A percentile compares a stretch with the other conserved stretches of the same genome.
phyloP scores from a whole-genome alignment of 306 rosid species.

The Ceratonia siliqua region DNA sequence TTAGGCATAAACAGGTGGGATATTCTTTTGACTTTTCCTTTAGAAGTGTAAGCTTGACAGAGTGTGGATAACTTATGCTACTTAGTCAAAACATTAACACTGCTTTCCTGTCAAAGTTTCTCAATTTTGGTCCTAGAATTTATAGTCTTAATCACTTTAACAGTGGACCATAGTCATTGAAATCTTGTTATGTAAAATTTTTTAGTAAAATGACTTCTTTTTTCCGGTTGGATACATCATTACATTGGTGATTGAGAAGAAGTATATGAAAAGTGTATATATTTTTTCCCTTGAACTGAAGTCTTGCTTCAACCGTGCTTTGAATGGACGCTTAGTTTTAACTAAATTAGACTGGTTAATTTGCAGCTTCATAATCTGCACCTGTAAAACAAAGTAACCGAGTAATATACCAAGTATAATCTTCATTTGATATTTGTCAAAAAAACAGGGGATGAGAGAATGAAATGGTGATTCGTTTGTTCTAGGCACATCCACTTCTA shows the following conservation, averaged over 20 bases:
- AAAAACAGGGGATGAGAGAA: background rate
- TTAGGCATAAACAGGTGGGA: constrained; percentile 1
- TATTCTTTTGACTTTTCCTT: background rate
- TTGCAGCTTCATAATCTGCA: background rate
- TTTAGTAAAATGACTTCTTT: too few species aligned
- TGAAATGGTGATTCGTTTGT: constrained; percentile 19
- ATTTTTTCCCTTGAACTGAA: too few species aligned
- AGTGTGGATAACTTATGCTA: background rate
- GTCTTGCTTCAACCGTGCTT: too few species aligned
- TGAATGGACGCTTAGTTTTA: too few species aligned
- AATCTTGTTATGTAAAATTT: too few species aligned
- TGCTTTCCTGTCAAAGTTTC: background rate
- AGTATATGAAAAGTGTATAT: background rate
- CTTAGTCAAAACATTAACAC: background rate
- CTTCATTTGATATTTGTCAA: too few species aligned
- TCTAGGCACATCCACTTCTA: background rate
- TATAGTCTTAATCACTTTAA: background rate
- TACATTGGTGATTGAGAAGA: too few species aligned
- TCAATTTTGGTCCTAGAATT: background rate
- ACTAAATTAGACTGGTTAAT: background rate
- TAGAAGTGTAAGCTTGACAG: background rate
- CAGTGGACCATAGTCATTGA: background rate
- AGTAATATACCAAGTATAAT: background rate
- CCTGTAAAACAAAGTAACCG: background rate
- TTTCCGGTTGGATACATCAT: too few species aligned